A percentile compares a stretch with the other conserved stretches of the same genome.
These are phyloP conservation scores for Diaporthe ilicicola DNA, from an alignment of 2,329 filamentous ascomycete species.

Conservation along the genomic window DNA sequence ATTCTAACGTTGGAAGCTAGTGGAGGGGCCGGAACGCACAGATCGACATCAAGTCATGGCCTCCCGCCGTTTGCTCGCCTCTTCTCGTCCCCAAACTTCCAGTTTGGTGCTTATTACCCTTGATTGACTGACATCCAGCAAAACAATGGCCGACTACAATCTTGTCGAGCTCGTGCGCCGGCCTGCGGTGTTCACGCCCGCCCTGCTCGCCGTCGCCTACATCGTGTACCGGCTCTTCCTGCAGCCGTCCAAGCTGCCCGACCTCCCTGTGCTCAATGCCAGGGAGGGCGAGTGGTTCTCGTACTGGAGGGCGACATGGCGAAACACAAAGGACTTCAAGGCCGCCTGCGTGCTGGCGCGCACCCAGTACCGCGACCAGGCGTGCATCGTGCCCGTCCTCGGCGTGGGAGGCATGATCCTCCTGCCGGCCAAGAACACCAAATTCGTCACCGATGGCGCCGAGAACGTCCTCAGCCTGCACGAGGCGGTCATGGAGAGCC, in stretches of 20 bases:
- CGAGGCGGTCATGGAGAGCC: constrained; percentile 44
- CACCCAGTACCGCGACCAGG: constrained; percentile 36
- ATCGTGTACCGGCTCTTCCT: constrained; percentile 40
- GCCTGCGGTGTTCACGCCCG: constrained; percentile 40
- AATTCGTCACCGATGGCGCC: constrained; percentile 44
- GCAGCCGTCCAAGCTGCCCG: constrained; percentile 38
- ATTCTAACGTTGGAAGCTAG: not conserved
- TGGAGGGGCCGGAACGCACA: too few relatives aligned
- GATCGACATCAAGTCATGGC: too few relatives aligned
- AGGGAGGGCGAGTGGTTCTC: constrained; percentile 46
- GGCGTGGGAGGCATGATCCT: constrained; percentile 37
- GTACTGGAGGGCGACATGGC: constrained; percentile 40
- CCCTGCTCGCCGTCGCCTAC: constrained; percentile 36
- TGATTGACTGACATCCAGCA: not conserved
- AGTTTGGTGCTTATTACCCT: not conserved
- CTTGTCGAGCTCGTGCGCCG: constrained; percentile 33
- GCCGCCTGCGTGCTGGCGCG: constrained; percentile 38
- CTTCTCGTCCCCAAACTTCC: too few relatives aligned
- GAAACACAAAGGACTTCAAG: constrained; percentile 43
- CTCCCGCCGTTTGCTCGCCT: too few relatives aligned
- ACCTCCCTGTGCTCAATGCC: constrained; percentile 43
- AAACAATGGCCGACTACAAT: constrained; percentile 7
- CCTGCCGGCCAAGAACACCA: constrained; percentile 40
- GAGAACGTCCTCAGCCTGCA: constrained; percentile 44
- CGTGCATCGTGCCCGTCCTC: constrained; percentile 40